Evolutionary conservation across 108 stramenopile genomes (phyloP), one percentile per base, ranked within the genome.

Genomic region (Mediolabrus comicus): DNA sequence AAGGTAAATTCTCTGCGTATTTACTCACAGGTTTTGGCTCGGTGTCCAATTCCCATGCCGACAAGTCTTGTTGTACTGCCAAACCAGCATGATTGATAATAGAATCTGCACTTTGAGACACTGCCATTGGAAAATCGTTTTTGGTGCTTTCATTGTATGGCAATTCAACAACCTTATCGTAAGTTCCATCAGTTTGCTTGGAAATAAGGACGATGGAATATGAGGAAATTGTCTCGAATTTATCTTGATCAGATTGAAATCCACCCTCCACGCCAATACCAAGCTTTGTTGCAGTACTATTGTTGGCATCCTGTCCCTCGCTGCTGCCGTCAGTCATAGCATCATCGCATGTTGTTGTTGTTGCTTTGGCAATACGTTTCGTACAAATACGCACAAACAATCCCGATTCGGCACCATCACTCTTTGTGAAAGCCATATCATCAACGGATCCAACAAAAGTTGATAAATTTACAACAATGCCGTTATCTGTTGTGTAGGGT

Each of bases 251-350:
- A 24, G 91, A 82, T 29, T 72, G 70, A 80, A 98, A 99, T 22
- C 98, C 98, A 27, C 98, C 98, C 43, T 92, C 91, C 19, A 97
- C 86, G 13, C 97, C 97, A 29, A 99, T 79, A 6, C 88, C 98
- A 19, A 99, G 59, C 53, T 95, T 94, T 24, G 95, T 93, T 5
- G 82, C 86, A 35, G 55, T 59, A 4, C 25, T 29, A 31, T 56
- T 17, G 41, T 11, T 17, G 41, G 3, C 0, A 1, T 3, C 0
- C 7, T 49, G 5, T 24, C 46, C 46, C 36, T 38, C 46, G 19
- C 19, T 49, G 46, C 19, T 4, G 46, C n/a, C n/a, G n/a, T n/a
- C n/a, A n/a, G n/a, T n/a, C n/a, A n/a, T n/a, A n/a, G 46, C 6
- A 49, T 49, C 46, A 49, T 49, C 46, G 1, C 19, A 49, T 38